These are phyloP conservation scores for Papilionanthe hybrid DNA, from an alignment of 116 monocot species.

Conservation along the genomic window DNA sequence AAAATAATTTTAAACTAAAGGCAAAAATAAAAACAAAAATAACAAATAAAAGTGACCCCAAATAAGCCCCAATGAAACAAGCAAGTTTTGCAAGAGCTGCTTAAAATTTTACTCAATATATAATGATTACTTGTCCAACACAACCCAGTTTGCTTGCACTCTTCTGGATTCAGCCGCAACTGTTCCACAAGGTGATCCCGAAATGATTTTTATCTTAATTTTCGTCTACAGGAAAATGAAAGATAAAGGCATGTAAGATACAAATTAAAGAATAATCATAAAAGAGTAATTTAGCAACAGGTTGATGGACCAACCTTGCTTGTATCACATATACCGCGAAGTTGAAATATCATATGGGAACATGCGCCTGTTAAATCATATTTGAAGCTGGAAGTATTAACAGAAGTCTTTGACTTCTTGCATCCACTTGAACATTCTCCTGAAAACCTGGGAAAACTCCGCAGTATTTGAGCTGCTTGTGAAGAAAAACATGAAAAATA, in stretches of 20 bases:
- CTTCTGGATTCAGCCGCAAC: constrained; percentile 58
- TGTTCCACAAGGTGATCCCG: constrained; percentile 29
- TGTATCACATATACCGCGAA: background rate
- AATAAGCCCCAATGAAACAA: too few relatives aligned
- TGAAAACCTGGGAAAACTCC: background rate
- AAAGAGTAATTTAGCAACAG: background rate
- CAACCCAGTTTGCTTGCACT: constrained; percentile 61
- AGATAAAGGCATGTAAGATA: background rate
- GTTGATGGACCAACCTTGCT: background rate
- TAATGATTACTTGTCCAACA: constrained; percentile 53
- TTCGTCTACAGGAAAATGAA: constrained; percentile 35
- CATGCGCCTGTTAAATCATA: background rate
- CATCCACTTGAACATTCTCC: background rate
- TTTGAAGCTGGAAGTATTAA: background rate
- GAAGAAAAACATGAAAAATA: background rate
- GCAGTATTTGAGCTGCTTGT: background rate
- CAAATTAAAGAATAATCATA: too few relatives aligned
- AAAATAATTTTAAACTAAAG: too few relatives aligned
- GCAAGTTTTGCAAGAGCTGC: background rate
- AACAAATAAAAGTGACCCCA: too few relatives aligned
- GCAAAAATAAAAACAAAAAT: too few relatives aligned
- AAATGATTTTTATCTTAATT: constrained; percentile 52
- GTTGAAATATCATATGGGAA: background rate
- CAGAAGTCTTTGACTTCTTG: background rate
- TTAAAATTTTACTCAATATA: background rate